Evolutionary conservation across 805 yeast species (phyloP).

Genomic region (Saturnispora dispora): DNA sequence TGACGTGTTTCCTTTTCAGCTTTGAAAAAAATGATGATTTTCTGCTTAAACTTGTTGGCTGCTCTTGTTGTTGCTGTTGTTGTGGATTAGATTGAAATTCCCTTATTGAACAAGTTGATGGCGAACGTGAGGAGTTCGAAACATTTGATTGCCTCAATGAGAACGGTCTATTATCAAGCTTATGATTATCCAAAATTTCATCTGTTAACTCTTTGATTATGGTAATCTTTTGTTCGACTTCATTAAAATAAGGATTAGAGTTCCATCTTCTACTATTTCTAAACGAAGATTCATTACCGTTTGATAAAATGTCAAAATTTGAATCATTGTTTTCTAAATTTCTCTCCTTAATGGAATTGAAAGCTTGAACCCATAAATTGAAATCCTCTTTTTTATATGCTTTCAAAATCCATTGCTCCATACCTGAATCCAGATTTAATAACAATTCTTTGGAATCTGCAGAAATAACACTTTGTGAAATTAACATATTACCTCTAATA

Average conservation of each 20-base stretch:
- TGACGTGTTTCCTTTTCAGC: slow-evolving; percentile 3
- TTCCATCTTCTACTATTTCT: slow-evolving; percentile 4
- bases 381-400: slow-evolving; percentile 59
- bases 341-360: slow-evolving; percentile 41
- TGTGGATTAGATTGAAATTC: background rate
- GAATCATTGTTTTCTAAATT: slow-evolving; percentile 10
- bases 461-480: slow-evolving; percentile 70
- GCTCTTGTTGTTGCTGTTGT: background rate
- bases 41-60: background rate
- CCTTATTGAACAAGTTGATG: background rate
- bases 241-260: slow-evolving; percentile 1
- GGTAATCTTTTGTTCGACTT: background rate
- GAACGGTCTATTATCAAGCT: background rate
- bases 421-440: slow-evolving; percentile 83
- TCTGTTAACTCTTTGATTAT: background rate
- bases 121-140: background rate
- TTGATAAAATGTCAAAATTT: background rate
- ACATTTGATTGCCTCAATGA: background rate
- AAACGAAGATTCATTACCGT: background rate
- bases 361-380: slow-evolving; percentile 74
- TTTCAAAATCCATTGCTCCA: slow-evolving; percentile 87
- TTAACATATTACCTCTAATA: slow-evolving; percentile 87
- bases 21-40: slow-evolving; percentile 7
- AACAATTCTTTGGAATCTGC: slow-evolving; percentile 61
- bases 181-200: background rate